Base-by-base conservation (phyloP, 2,329 filamentous ascomycete species). In the Colletotrichum karsti region DNA sequence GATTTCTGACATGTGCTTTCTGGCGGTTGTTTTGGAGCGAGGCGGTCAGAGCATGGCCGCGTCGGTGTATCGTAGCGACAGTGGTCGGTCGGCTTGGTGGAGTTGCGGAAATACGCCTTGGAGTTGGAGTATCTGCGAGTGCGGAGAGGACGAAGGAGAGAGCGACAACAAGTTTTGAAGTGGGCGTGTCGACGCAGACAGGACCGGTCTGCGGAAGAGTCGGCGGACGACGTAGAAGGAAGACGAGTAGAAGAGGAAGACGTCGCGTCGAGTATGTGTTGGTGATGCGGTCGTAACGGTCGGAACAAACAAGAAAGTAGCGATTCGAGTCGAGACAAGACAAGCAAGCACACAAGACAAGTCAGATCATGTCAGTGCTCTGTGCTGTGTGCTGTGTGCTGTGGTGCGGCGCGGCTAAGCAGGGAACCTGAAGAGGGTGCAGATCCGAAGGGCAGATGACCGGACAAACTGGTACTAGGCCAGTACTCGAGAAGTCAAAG, bases 391-490 rank as follows among this genome's bases (percentile, higher is more conserved):
- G n/a, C n/a, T n/a, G n/a, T n/a, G n/a, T n/a, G n/a, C n/a, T n/a
- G n/a, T n/a, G n/a, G n/a, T n/a, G n/a, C n/a, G 12, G 20, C 28
- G 15, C 12, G 44, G 48, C 37, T 50, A 54, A 58, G 42, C 63
- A 63, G 26, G 63, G 58, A 20, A 58, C n/a, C n/a, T 33, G 20
- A 42, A 39, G n/a, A n/a, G n/a, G n/a, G n/a, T 44, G 64, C 64
- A 64, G 64, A 64, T 67, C 50, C 24, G 46, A 50, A 26, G 65
- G 24, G 54, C 65, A 68, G 65, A 65, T 65, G 65, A 68, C 65
- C 53, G 44, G 51, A 51, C 64, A 67, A 57, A 37, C 50, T 24
- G 30, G 37, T 39, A 12, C 28, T n/a, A 33, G 46, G 10, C 33
- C 10, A 33, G 46, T 50, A 50, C 46, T 35, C n/a, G n/a, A n/a